Base-by-base conservation (phyloP, 768 basidiomycete species). In the Sutorius australiensis region DNA sequence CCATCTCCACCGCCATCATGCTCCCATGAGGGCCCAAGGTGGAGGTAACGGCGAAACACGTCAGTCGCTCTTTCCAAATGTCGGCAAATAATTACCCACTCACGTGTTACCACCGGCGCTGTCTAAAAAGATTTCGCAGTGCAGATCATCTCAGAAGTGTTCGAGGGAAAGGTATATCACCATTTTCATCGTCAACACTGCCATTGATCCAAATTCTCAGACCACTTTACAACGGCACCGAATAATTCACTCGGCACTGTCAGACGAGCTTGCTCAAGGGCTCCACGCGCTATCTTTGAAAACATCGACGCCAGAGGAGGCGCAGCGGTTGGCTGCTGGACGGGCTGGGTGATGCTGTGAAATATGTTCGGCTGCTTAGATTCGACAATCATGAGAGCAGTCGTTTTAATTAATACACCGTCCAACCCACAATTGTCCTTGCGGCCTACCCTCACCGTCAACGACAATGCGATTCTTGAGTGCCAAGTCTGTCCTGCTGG, bases 1-100 rank as follows among this genome's bases (percentile, higher is more conserved):
- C 48, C 84, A 82, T 80, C 78, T 88, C 72, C 91, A 93, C 70
- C 80, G 87, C 63, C 87, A 92, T 73, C 91, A 93, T 72, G 78
- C 79, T 51, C 77, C 91, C 43, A 93, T 93, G 91, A 79, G 80
- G 66, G 83, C 77, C 40, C 76, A 81, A 68, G 80, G 77, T 50
- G 83, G 80, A 58, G 81, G 79, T 40, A 83, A 76, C 63, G 84
- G 83, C 53, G 91, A 92, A 77, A 89, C 92, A 44, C 91, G 91
- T 93, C 77, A 61, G 87, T 80, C 52, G 34, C 48, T 59, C 56
- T 45, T 54, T 61, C 59, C 42, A 39, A 50, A 36, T 38, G 41
- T 53, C 45, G 27, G 46, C 50, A 50, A 54, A 51, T 52, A 46
- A 63, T 50, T 33, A 50, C 30, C 50, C 46, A n/a, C 59, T 61